Evolutionary conservation across 2,329 filamentous ascomycete genomes (phyloP), one percentile per base, ranked within the genome.

Genomic region (Sodiomyces alkalinus): DNA sequence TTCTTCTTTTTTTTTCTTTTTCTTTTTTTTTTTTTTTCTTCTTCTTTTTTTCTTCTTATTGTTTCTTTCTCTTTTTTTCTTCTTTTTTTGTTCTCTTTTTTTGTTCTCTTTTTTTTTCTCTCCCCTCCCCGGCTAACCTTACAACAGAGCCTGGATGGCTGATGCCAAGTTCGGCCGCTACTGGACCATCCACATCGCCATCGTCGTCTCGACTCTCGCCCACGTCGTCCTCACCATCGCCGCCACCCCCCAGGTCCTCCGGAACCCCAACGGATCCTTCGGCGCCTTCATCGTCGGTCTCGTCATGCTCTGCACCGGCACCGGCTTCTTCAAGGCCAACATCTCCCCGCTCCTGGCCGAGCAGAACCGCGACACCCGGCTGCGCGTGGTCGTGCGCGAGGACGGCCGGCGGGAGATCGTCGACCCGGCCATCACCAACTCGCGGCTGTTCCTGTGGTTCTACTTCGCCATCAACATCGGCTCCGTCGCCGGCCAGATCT

Each of bases 301-400:
- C 18, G 42, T 64, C 19, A 44, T 45, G 15, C 56, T 66, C 21
- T 60, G 61, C 39, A 49, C 81, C 17, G 80, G 80, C 23, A 81
- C 78, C 2, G 80, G 80, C 36, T 77, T 80, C 43, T 83, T 86
- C 67, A 87, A 86, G 59, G 69, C 75, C 37, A 86, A 86, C 44
- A 78, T 86, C 23, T 73, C 74, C 0, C 74, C 76, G 1, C 55
- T 81, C 12, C 68, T 82, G 31, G 75, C 75, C 13, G 77, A 82
- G 42, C 76, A 82, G 49, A 75, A 76, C 47, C 60, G 58, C 19
- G 65, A 71, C 32, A 62, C 58, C 4, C 64, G 60, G 34, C 64
- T 72, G 37, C 63, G 60, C 27, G 61, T 80, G 30, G 58, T 67
- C 39, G 64, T 59, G 3, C 53, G 58, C 22, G 52, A 54, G 11